Base-by-base conservation (phyloP, 1,139 yeast species). In the Spathaspora sp. region DNA sequence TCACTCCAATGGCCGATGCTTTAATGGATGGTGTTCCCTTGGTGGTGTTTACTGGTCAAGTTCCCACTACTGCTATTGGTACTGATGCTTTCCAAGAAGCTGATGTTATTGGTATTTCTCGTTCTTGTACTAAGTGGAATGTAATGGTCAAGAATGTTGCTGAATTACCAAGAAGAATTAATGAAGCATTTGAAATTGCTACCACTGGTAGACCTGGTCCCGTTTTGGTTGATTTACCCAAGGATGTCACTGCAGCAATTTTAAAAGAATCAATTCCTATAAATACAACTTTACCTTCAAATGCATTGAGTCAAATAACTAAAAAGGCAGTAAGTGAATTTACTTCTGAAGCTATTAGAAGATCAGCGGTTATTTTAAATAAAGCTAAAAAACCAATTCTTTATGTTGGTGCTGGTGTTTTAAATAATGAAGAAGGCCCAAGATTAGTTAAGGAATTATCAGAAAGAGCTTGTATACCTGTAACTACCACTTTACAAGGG, bases 61-160 rank as follows among this genome's bases (percentile, higher is more conserved):
- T 93, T 37, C 89, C 97, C 49, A 93, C 99, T 39, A 72, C 86
- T 46, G 93, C 97, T 44, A 91, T 93, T 60, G 99, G 99, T 60
- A 90, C 98, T 17, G 99, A 93, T 68, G 96, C 98, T 36, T 93
- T 93, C 84, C 99, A 93, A 74, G 99, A 93, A 74, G 99, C 99
- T 42, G 99, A 93, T 64, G 95, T 93, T 47, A 82, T 93, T 44
- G 99, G 99, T 59, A 93, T 93, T 60, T 89, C 98, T 6, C 82
- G 99, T 67, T 84, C 97, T 11, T 93, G 99, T 75, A 90, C 99
- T 50, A 93, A 93, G 68, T 93, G 99, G 99, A 95, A 95, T 65
- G 98, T 91, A 39, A 93, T 93, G 98, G 98, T 93, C 49, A 93
- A 89, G 68, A 82, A 82, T 63, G 93, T 93, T 49, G 93, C 91